Evolutionary conservation across 345 rosid species (phyloP), one percentile per base, ranked within the genome.

Genomic region (Eucalyptus sideroxylon): DNA sequence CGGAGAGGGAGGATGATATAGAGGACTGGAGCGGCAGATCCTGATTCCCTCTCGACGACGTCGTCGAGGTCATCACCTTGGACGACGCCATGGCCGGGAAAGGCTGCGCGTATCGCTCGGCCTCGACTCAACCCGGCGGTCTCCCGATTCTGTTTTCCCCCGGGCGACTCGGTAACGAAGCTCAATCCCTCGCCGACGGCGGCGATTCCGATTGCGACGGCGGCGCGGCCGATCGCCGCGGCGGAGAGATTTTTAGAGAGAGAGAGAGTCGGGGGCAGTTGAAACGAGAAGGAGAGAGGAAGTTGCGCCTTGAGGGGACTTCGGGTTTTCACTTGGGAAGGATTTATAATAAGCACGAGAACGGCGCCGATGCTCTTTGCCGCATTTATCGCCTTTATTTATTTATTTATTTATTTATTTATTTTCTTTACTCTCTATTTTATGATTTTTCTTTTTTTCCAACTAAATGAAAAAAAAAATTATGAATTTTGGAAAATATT

Each of bases 1-100:
- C 59, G 89, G 95, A 90, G 93, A 92, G 89, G 30, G 95, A 92
- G 23, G 96, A 77, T 80, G 94, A 93, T 23, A 92, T 17, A n/a
- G 93, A 88, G 3, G 89, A 87, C 89, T 93, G 91, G 90, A 93
- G 94, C 88, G 96, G 90, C 92, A 91, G 94, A 93, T 94, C 96
- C 60, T 90, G 89, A 91, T 93, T 93, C 86, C 93, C 86, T 62
- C 91, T 89, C 87, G 94, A 93, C 90, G 95, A 80, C 88, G 94
- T 91, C 90, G 95, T 60, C 30, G 90, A 92, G 88, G 93, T 65
- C 92, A 93, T 93, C 91, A 92, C 90, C 92, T 93, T 93, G 53
- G 95, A 93, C 90, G 95, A 93, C 89, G 95, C 93, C 94, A 91
- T 93, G 89, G 51, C 55, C 62, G 62, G n/a, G n/a, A 26, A 62